A percentile compares a stretch with the other conserved stretches of the same genome.
Evolutionary conservation across 2,329 filamentous ascomycete species (phyloP).

Genomic region (Zopfia rhizophila): DNA sequence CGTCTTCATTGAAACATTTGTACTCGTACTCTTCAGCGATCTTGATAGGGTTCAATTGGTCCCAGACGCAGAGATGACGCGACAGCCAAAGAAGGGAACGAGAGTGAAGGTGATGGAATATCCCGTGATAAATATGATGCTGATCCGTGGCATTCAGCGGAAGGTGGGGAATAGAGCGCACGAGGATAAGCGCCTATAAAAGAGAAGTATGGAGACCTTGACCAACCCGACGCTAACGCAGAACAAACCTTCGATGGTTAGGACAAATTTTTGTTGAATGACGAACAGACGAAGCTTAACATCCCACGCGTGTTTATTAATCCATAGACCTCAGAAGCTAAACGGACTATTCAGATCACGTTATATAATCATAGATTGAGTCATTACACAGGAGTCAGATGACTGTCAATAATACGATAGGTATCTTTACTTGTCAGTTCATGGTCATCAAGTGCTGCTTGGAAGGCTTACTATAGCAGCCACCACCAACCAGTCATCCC

Average conservation of each 20-base stretch:
- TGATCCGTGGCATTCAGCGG: conserved; percentile 36
- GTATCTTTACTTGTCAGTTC: conserved; percentile 27
- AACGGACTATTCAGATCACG: not conserved
- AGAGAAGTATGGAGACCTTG: conserved; percentile 47
- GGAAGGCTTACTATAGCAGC: conserved; percentile 32
- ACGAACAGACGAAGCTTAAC: conserved; percentile 26
- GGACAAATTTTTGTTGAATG: conserved; percentile 36
- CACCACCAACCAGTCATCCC: conserved; percentile 45
- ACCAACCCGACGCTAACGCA: conserved; percentile 39
- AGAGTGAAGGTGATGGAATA: conserved; percentile 40
- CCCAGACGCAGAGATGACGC: conserved; percentile 44
- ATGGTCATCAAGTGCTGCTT: not conserved
- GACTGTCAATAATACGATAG: conserved; percentile 30
- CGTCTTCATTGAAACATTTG: conserved; percentile 45
- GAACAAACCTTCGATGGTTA: conserved; percentile 40
- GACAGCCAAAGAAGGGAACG: conserved; percentile 40
- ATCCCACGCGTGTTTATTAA: conserved; percentile 45
- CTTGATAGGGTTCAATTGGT: conserved; percentile 34
- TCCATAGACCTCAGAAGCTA: conserved; percentile 25
- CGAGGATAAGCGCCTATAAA: conserved; percentile 41
- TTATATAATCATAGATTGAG: not conserved
- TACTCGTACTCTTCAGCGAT: conserved; percentile 34
- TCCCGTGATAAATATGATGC: conserved; percentile 37
- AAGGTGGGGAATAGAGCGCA: conserved; percentile 38
- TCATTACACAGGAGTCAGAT: conserved; percentile 33